phyloP scores from a whole-genome alignment of 371 early-diverging fungal genomes.

The Mortierella polycephala region DNA sequence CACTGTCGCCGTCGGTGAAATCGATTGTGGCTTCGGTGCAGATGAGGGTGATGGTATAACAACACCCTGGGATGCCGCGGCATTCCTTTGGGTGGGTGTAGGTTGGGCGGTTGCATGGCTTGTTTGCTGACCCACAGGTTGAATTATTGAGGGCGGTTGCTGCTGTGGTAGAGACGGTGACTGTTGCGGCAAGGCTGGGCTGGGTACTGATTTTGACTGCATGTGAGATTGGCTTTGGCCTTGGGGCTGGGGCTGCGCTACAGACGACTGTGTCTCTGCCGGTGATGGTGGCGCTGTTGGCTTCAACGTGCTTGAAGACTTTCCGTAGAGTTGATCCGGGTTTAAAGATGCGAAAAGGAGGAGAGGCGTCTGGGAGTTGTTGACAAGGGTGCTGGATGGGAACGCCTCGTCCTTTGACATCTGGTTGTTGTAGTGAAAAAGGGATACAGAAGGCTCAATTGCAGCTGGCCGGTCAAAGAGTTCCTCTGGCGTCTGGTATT shows the following conservation, averaged over 20 bases:
- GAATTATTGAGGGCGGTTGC: background rate
- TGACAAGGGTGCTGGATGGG: slow-evolving; percentile 34
- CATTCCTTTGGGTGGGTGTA: slow-evolving; percentile 25
- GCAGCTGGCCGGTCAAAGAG: slow-evolving; percentile 51
- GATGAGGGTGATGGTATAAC: slow-evolving; percentile 17
- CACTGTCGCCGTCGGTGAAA: slow-evolving; percentile 15
- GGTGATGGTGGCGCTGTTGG: slow-evolving; percentile 29
- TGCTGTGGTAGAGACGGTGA: slow-evolving; percentile 3
- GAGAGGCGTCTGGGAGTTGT: slow-evolving; percentile 19
- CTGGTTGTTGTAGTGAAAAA: slow-evolving; percentile 22
- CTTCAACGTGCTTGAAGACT: slow-evolving; percentile 16
- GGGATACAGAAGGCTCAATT: slow-evolving; percentile 26
- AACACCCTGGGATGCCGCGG: slow-evolving; percentile 22
- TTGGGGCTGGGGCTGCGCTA: slow-evolving; percentile 5
- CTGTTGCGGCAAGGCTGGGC: slow-evolving; percentile 9
- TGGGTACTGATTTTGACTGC: slow-evolving; percentile 3
- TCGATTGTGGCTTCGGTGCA: slow-evolving; percentile 3
- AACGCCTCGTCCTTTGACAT: slow-evolving; percentile 32
- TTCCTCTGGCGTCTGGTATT: slow-evolving; percentile 50
- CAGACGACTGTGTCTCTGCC: slow-evolving; percentile 7
- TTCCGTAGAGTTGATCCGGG: slow-evolving; percentile 39
- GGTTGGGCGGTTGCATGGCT: slow-evolving; percentile 7
- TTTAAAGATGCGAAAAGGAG: slow-evolving; percentile 49
- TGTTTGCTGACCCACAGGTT: slow-evolving; percentile 9
- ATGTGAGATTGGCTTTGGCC: slow-evolving; percentile 2